A percentile compares a stretch with the other conserved stretches of the same genome.
phyloP scores from a whole-genome alignment of 192 early-diverging fungal species.

The Backusella morwellensis region DNA sequence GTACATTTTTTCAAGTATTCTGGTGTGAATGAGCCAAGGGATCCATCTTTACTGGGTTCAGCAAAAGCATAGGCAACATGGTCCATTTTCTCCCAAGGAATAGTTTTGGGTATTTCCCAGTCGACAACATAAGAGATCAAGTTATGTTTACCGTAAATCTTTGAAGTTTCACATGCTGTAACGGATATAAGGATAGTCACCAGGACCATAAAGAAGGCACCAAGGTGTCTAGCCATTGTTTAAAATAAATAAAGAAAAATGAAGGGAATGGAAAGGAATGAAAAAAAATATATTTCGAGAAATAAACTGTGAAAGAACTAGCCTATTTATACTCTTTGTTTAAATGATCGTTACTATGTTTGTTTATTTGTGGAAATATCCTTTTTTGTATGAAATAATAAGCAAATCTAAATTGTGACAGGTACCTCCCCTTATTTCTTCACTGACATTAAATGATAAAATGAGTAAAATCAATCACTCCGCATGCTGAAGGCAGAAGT shows the following conservation, averaged over 20 bases:
- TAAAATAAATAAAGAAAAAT: neutral
- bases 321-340: neutral
- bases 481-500: neutral
- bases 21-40: neutral
- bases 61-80: constrained; percentile 65
- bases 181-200: neutral
- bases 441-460: neutral
- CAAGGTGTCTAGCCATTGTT: neutral
- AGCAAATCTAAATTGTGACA: constrained; percentile 7
- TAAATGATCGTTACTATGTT: neutral
- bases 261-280: neutral
- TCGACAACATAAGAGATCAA: constrained; percentile 19
- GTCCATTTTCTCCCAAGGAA: constrained; percentile 43
- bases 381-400: constrained; percentile 5
- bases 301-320: neutral
- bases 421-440: neutral
- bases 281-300: neutral
- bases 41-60: constrained; percentile 28
- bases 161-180: neutral
- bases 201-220: neutral
- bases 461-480: neutral
- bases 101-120: constrained; percentile 26
- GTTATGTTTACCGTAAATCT: constrained; percentile 3
- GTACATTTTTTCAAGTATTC: neutral
- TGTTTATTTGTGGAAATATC: neutral